phyloP scores from a whole-genome alignment of 495 filamentous ascomycete species.

The Penicillium egyptiacum region DNA sequence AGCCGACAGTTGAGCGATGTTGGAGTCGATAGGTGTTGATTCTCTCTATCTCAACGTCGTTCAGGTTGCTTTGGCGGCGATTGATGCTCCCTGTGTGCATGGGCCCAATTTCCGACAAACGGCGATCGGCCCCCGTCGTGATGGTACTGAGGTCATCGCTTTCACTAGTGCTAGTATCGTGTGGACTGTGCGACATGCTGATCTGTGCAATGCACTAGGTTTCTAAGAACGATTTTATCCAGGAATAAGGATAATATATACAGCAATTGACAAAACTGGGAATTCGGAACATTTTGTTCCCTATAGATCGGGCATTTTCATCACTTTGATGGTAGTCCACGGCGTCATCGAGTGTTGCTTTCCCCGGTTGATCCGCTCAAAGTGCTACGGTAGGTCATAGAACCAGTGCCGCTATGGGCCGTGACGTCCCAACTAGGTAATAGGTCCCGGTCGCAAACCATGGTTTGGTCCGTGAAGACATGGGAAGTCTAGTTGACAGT shows the following conservation, averaged over 20 bases:
- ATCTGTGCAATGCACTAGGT: background rate
- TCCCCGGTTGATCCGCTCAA: conserved; percentile 16
- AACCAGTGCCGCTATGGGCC: background rate
- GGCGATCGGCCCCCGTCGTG: conserved; percentile 4
- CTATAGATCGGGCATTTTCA: background rate
- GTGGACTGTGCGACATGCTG: conserved; percentile 12
- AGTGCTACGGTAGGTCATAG: background rate
- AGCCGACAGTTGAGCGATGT: conserved; percentile 38
- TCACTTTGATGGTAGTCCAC: conserved; percentile 1
- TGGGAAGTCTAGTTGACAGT: background rate
- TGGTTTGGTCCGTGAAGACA: background rate
- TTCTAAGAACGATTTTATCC: background rate
- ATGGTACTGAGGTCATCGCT: conserved; percentile 15
- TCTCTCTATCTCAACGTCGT: conserved; percentile 33
- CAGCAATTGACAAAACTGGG: background rate
- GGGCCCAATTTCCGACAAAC: conserved; percentile 3
- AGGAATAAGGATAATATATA: background rate
- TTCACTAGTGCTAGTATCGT: conserved; percentile 1
- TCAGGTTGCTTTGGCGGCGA: conserved; percentile 27
- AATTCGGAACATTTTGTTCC: background rate
- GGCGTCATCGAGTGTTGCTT: conserved; percentile 19
- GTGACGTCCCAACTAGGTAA: background rate
- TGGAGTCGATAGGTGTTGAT: conserved; percentile 38
- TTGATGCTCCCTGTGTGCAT: conserved; percentile 15
- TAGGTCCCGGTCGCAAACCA: background rate